Conservation (phyloP, 306 rosid genomes). For the Vachellia collinsii region DNA sequence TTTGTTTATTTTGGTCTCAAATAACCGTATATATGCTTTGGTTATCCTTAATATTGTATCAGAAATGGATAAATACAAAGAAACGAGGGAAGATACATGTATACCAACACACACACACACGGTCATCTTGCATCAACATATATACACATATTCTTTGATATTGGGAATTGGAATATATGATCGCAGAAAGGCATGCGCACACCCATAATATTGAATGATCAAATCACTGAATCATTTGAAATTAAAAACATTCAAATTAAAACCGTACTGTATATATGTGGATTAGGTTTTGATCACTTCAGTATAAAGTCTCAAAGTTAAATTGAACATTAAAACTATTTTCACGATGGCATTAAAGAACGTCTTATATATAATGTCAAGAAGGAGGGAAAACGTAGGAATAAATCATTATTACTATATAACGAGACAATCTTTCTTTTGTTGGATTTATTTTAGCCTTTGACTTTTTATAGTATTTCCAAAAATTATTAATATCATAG, state of each 20-base stretch:
- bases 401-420: too few relatives aligned
- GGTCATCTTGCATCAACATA: background rate
- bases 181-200: background rate
- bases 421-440: too few relatives aligned
- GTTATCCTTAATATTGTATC: background rate
- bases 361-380: too few relatives aligned
- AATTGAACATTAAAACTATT: too few relatives aligned
- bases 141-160: background rate
- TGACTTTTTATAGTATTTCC: too few relatives aligned
- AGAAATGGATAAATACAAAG: background rate
- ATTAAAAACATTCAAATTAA: background rate
- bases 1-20: background rate
- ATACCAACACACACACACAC: background rate
- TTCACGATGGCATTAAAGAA: too few relatives aligned
- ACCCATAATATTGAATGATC: background rate
- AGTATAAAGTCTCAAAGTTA: too few relatives aligned
- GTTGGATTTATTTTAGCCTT: too few relatives aligned
- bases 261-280: too few relatives aligned
- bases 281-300: too few relatives aligned
- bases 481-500: background rate
- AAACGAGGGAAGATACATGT: background rate
- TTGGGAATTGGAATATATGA: slow-evolving; percentile 1
- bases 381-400: too few relatives aligned
- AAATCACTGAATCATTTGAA: background rate
- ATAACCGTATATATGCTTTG: background rate